Conservation (phyloP, 768 basidiomycete genomes). For the Tubosaeta brunneosetosa region DNA sequence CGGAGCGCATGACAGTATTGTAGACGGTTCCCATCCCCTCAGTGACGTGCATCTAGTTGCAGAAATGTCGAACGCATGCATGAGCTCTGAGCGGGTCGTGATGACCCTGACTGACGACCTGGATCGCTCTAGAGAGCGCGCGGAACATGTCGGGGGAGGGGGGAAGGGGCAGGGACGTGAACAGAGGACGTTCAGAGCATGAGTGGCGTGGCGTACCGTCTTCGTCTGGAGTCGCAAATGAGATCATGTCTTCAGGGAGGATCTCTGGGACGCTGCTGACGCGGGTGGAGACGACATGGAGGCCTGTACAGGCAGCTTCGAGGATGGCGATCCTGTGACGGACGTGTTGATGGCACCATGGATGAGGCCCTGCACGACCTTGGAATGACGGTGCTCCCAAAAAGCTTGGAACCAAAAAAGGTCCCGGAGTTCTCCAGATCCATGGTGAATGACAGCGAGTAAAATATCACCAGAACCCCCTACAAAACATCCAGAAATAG, state of each 20-base stretch:
- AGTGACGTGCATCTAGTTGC: slow-evolving; percentile 81
- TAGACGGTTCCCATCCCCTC: slow-evolving; percentile 84
- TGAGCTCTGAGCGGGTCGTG: slow-evolving; percentile 79
- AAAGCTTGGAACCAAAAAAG: too few species aligned
- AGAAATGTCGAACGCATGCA: slow-evolving; percentile 73
- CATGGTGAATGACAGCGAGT: too few species aligned
- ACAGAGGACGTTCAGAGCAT: not conserved
- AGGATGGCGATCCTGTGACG: slow-evolving; percentile 93
- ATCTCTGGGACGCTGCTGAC: slow-evolving; percentile 97
- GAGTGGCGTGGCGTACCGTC: slow-evolving; percentile 56
- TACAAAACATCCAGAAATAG: too few species aligned
- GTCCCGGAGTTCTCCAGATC: too few species aligned
- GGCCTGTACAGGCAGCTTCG: slow-evolving; percentile 91
- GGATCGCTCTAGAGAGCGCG: slow-evolving; percentile 77
- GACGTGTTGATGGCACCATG: slow-evolving; percentile 93
- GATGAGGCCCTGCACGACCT: slow-evolving; percentile 59
- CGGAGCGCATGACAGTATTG: slow-evolving; percentile 53
- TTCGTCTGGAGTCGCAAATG: slow-evolving; percentile 89
- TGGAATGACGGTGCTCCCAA: too few species aligned
- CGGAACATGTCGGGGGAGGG: slow-evolving; percentile 66
- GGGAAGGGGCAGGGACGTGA: not conserved
- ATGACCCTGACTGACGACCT: slow-evolving; percentile 55
- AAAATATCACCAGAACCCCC: too few species aligned
- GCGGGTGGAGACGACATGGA: slow-evolving; percentile 90
- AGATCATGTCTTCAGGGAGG: slow-evolving; percentile 90